Evolutionary conservation across 2,329 filamentous ascomycete genomes (phyloP).

Genomic region (Penicillium sclerotiorum): DNA sequence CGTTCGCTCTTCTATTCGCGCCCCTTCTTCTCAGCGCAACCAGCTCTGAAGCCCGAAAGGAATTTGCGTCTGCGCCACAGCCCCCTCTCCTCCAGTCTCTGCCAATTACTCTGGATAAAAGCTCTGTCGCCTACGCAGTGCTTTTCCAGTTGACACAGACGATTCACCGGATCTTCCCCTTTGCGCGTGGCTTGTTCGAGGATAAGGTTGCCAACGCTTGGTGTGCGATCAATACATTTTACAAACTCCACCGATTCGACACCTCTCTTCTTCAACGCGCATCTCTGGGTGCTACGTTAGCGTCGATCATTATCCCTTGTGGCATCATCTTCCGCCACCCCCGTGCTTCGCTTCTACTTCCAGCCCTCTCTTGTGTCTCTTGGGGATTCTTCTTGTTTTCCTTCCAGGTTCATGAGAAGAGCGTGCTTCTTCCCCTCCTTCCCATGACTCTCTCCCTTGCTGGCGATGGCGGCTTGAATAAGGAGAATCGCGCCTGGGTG

Average conservation of each 20-base stretch:
- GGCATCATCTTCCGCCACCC: constrained; percentile 77
- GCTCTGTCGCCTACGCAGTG: constrained; percentile 72
- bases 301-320: constrained; percentile 77
- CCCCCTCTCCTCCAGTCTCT: constrained; percentile 63
- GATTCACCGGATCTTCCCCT: constrained; percentile 91
- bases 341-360: constrained; percentile 72
- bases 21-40: constrained; percentile 74
- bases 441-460: constrained; percentile 90
- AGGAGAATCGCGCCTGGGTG: constrained; percentile 81
- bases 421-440: constrained; percentile 84
- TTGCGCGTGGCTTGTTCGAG: constrained; percentile 93
- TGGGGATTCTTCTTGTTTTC: constrained; percentile 99
- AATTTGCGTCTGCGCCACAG: constrained; percentile 63
- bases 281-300: constrained; percentile 73
- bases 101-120: constrained; percentile 61
- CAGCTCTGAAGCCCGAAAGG: constrained; percentile 68
- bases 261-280: constrained; percentile 71
- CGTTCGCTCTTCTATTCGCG: constrained; percentile 74
- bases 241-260: constrained; percentile 81
- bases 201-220: constrained; percentile 99
- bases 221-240: constrained; percentile 86
- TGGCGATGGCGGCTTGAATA: constrained; percentile 73
- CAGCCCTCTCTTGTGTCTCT: constrained; percentile 78
- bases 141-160: constrained; percentile 80
- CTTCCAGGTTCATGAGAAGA: constrained; percentile 99